A percentile compares a stretch with the other conserved stretches of the same genome.
Evolutionary conservation across 805 yeast genomes (phyloP).

Genomic region (Myxozyma geophila): DNA sequence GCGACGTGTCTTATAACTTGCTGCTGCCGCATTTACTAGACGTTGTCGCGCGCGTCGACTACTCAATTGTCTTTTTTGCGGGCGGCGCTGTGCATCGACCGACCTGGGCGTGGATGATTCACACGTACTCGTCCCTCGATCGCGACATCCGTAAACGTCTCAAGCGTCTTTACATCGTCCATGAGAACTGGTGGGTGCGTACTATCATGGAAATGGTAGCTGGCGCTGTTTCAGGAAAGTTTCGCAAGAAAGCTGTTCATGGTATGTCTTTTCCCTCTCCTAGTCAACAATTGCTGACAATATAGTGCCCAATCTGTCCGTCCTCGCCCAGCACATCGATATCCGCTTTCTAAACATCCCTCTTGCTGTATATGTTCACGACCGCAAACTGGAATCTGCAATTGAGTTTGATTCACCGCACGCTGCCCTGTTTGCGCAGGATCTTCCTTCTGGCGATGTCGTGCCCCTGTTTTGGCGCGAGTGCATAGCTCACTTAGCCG

Average conservation of each 20-base stretch:
- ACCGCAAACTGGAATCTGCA: constrained; percentile 56
- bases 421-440: constrained; percentile 44
- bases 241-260: constrained; percentile 51
- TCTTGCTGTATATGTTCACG: constrained; percentile 71
- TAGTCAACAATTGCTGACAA: background rate
- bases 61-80: constrained; percentile 74
- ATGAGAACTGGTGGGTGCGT: constrained; percentile 87
- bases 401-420: constrained; percentile 55
- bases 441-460: constrained; percentile 37
- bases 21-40: constrained; percentile 62
- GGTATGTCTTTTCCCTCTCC: constrained; percentile 44
- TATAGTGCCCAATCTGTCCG: constrained; percentile 48
- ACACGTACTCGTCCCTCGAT: constrained; percentile 62
- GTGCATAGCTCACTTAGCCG: constrained; percentile 38
- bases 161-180: constrained; percentile 73
- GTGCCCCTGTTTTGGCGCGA: constrained; percentile 44
- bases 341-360: constrained; percentile 77
- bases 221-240: constrained; percentile 61
- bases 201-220: constrained; percentile 73
- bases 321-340: constrained; percentile 65
- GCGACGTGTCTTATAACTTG: constrained; percentile 52
- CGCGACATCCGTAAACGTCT: constrained; percentile 58
- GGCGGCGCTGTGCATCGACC: constrained; percentile 71
- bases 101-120: constrained; percentile 74
- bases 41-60: constrained; percentile 64